Evolutionary conservation across 2,329 filamentous ascomycete species (phyloP).

Genomic region (Fusarium poae): DNA sequence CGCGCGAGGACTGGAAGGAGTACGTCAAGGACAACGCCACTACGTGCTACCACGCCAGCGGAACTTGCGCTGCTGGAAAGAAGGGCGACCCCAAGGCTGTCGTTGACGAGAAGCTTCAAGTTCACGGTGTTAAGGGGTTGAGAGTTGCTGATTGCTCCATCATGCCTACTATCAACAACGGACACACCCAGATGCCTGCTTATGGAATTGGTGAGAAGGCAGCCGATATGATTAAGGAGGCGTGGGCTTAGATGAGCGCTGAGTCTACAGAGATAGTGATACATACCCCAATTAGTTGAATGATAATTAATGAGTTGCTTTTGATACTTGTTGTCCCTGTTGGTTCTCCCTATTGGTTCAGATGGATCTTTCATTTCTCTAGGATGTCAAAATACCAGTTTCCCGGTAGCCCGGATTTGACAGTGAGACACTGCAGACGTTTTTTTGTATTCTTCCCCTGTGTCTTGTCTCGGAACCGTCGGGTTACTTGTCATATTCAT

Average conservation of each 20-base stretch:
- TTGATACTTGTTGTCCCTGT: not conserved
- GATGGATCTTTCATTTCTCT: not conserved
- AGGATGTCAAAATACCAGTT: not conserved
- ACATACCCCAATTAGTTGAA: not conserved
- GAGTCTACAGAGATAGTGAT: not conserved
- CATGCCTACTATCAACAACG: conserved; percentile 65
- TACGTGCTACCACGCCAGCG: conserved; percentile 60
- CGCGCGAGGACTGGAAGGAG: conserved; percentile 65
- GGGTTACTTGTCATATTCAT: not conserved
- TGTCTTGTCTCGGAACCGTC: not conserved
- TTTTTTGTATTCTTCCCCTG: not conserved
- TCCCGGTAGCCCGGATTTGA: not conserved
- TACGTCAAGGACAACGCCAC: conserved; percentile 71
- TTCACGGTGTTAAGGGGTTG: conserved; percentile 65
- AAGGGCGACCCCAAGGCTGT: conserved; percentile 65
- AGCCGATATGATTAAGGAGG: conserved; percentile 62
- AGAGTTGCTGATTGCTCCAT: conserved; percentile 67
- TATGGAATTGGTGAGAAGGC: conserved; percentile 69
- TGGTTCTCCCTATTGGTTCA: not conserved
- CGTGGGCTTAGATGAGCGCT: conserved; percentile 23
- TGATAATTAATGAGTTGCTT: conserved; percentile 5
- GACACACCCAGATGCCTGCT: conserved; percentile 67
- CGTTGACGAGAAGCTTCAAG: conserved; percentile 65
- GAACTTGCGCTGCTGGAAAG: conserved; percentile 54
- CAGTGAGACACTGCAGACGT: not conserved